phyloP scores from a whole-genome alignment of 208 protist genomes.

The Leishmania aethiopica region DNA sequence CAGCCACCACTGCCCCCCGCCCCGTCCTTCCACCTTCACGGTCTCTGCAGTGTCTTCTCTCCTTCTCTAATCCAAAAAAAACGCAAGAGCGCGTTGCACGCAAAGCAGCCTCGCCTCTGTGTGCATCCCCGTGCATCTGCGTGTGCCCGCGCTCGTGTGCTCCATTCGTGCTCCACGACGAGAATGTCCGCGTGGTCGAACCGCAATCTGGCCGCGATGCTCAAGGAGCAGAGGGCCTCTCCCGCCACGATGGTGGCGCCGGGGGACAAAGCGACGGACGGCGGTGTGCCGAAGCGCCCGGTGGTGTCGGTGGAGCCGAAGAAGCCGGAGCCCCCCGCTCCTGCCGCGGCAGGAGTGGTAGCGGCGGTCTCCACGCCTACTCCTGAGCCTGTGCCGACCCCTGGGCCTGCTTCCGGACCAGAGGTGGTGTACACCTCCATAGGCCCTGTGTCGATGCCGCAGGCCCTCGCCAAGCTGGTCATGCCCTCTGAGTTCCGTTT shows the following conservation, averaged over 20 bases:
- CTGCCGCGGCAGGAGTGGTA: neutral
- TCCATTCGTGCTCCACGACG: neutral
- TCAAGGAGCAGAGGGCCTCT: constrained; percentile 57
- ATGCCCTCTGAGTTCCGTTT: constrained; percentile 27
- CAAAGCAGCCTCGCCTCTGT: neutral
- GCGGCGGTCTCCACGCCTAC: neutral
- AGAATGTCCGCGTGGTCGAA: constrained; percentile 69
- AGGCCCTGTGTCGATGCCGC: constrained; percentile 51
- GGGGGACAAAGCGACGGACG: neutral
- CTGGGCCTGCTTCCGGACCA: constrained; percentile 10
- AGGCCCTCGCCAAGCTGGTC: constrained; percentile 37
- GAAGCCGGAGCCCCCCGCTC: constrained; percentile 1
- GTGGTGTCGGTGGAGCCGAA: constrained; percentile 13
- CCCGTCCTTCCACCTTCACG: too few species aligned
- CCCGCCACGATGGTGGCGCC: constrained; percentile 8
- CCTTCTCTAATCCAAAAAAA: neutral
- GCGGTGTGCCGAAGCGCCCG: constrained; percentile 7
- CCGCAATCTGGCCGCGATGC: constrained; percentile 56
- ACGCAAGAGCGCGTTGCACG: neutral
- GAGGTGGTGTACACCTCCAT: constrained; percentile 20
- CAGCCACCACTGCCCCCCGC: neutral
- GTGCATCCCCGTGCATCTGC: neutral
- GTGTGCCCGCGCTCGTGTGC: neutral
- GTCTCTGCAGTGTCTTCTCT: constrained; percentile 4
- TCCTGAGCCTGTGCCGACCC: constrained; percentile 1